phyloP scores from a whole-genome alignment of 2,329 filamentous ascomycete species.

The Penicillium italicum region DNA sequence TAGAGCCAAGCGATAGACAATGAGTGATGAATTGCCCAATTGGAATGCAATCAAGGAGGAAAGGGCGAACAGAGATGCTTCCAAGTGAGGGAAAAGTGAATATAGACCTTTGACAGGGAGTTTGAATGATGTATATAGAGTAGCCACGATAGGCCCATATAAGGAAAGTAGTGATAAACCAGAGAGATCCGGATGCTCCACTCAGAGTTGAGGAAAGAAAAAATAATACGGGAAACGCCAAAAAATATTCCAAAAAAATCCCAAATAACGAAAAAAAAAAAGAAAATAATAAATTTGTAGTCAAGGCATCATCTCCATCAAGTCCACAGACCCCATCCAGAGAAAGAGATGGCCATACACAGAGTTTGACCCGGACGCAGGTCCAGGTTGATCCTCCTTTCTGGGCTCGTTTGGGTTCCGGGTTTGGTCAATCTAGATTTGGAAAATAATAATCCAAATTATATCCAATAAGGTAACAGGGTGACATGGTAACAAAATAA shows the following conservation, averaged over 20 bases:
- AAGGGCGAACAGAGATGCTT: neutral
- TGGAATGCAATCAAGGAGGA: conserved; percentile 12
- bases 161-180: conserved; percentile 16
- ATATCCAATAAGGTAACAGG: neutral
- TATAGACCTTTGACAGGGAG: conserved; percentile 16
- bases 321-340: conserved; percentile 29
- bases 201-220: conserved; percentile 2
- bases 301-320: conserved; percentile 37
- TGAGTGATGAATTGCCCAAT: conserved; percentile 3
- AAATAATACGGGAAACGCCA: conserved; percentile 1
- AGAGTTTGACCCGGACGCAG: conserved; percentile 41
- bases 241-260: conserved; percentile 37
- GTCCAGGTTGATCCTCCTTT: conserved; percentile 41
- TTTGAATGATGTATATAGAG: conserved; percentile 26
- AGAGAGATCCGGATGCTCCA: conserved; percentile 9
- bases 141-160: conserved; percentile 22
- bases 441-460: conserved; percentile 8
- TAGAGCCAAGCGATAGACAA: neutral
- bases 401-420: conserved; percentile 33
- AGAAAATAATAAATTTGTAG: conserved; percentile 24
- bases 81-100: conserved; percentile 9
- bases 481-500: neutral
- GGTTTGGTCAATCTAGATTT: conserved; percentile 29
- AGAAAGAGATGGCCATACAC: conserved; percentile 28
- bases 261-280: too few relatives aligned